Evolutionary conservation across 257 asterid species (phyloP), one percentile per base, ranked within the genome.

Genomic region (Solanum pimpinellifolium): DNA sequence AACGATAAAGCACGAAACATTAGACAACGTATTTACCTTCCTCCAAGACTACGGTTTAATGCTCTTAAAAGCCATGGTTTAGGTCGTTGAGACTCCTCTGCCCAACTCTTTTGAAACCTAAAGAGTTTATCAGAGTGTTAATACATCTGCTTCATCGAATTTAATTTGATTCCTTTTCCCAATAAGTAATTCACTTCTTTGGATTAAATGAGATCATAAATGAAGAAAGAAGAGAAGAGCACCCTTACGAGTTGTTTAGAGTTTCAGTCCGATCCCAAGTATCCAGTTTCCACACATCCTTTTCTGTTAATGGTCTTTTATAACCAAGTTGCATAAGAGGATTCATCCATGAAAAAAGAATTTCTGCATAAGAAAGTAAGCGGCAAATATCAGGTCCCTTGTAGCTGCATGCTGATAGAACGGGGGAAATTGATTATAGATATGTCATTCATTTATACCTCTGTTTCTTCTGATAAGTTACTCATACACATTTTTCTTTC

Each of bases 1-100:
- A 18, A 85, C 85, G 62, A 82, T 9, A 87, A 87, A 72, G 81
- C 56, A 87, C 44, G 77, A 81, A 87, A 75, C 56, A 87, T 77
- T 83, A 46, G 72, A 21, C 88, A 85, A 41, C 35, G 86, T 72
- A 70, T 76, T 83, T 92, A 97, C 99, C 98, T 97, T 93, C 82
- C 99, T 11, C 99, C 99, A 89, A 97, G 97, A 87, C 98, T 91
- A 81, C 93, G 89, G 89, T 96, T 92, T 89, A 97, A 84, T 88
- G 99, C 98, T 94, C 99, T 90, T 89, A 97, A 91, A 66, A 97
- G 98, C 99, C 99, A 97, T 88, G 99, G 99, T 89, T 91, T 96
- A 87, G 97, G 91, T 91, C 88, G 92, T 80, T 73, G 96, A 75
- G 91, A 88, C 94, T 97, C 99, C 82, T 91, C 93, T 47, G 92